Conservation (phyloP, 208 protist species). For the Acanthamoeba culbertsoni region DNA sequence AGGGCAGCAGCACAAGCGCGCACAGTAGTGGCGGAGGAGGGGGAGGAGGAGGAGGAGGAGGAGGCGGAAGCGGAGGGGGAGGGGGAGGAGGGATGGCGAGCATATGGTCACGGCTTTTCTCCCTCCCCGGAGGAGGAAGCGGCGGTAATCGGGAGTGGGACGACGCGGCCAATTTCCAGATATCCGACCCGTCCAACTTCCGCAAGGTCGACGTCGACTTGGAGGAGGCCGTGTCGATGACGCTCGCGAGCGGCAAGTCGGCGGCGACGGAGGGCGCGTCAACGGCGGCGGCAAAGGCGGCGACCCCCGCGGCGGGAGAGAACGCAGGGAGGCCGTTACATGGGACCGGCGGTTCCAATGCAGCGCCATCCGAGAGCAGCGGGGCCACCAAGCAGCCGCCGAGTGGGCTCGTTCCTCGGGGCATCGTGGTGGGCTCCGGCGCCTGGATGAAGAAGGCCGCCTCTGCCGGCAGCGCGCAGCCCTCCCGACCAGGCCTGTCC, state of each 20-base stretch:
- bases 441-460: too few relatives aligned
- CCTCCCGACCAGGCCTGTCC: too few relatives aligned
- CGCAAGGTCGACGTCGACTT: background rate
- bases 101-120: background rate
- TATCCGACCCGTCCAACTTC: slow-evolving; percentile 6
- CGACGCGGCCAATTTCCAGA: background rate
- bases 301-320: background rate
- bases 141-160: background rate
- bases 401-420: too few relatives aligned
- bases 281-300: background rate
- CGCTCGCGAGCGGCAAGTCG: background rate
- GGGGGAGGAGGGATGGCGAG: background rate
- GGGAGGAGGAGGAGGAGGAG: background rate
- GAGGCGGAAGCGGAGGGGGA: background rate
- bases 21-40: background rate
- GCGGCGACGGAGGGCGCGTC: background rate
- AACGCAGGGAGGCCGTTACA: background rate
- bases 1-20: background rate
- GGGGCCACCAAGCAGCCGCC: background rate
- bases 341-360: background rate
- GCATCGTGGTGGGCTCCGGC: too few relatives aligned
- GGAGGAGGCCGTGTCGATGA: background rate
- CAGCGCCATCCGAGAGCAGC: background rate
- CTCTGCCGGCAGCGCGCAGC: too few relatives aligned
- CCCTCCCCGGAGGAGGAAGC: too few relatives aligned